Percentiles rank a stretch among this genome's conserved stretches.
These are phyloP conservation scores for Diaporthe amygdali DNA, from an alignment of 2,329 filamentous ascomycete genomes.

Conservation along the genomic window DNA sequence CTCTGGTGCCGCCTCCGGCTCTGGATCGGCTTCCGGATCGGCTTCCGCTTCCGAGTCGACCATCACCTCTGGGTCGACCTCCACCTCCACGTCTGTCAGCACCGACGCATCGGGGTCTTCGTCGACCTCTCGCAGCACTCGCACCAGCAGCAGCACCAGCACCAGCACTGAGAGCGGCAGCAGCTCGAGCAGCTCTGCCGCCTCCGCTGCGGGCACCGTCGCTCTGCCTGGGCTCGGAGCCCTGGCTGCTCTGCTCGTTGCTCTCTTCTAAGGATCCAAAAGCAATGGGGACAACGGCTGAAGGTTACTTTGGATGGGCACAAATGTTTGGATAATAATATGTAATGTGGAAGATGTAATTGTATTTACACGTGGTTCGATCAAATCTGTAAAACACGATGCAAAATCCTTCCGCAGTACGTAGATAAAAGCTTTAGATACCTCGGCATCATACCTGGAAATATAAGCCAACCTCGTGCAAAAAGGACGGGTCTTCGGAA, in stretches of 20 bases:
- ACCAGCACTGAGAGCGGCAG: slow-evolving; percentile 6
- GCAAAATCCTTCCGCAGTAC: background rate
- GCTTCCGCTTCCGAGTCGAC: background rate
- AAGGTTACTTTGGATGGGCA: background rate
- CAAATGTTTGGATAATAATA: background rate
- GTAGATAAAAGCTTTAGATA: background rate
- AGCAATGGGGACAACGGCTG: background rate
- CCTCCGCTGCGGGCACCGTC: background rate
- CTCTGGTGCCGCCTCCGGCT: background rate
- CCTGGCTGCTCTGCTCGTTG: slow-evolving; percentile 1
- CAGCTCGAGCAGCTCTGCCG: slow-evolving; percentile 3
- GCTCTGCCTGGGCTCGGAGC: slow-evolving; percentile 3
- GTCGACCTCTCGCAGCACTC: background rate
- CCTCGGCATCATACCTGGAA: background rate
- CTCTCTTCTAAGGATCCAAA: background rate
- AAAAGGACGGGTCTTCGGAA: too few species aligned
- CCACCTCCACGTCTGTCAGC: background rate
- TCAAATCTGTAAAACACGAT: background rate
- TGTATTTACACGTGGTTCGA: background rate
- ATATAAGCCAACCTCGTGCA: background rate
- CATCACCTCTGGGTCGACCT: background rate
- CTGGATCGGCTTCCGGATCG: background rate
- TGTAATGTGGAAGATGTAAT: slow-evolving; percentile 9
- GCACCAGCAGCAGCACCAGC: background rate
- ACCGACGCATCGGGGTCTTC: background rate